Percentiles rank a stretch among this genome's conserved stretches.
Evolutionary conservation across 2,329 filamentous ascomycete species (phyloP).

Genomic region (Penicillium capsulatum): DNA sequence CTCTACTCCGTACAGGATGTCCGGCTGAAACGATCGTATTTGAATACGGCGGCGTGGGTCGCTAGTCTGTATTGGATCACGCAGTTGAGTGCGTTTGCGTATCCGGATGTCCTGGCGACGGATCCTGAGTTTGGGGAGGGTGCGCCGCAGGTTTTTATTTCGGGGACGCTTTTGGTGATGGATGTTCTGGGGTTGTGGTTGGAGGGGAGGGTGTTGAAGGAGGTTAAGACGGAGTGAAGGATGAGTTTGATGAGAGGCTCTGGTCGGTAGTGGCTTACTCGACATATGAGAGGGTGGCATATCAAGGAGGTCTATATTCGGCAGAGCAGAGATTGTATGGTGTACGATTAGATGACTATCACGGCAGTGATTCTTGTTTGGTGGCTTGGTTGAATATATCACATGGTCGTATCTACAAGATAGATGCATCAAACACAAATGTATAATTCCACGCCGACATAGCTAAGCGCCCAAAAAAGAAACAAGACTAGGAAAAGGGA

Average conservation of each 20-base stretch:
- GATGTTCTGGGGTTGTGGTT: constrained; percentile 3
- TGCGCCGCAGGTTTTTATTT: constrained; percentile 33
- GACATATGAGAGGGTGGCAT: too few relatives aligned
- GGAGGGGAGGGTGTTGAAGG: not conserved
- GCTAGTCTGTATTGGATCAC: constrained; percentile 46
- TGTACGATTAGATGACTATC: too few relatives aligned
- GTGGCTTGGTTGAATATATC: too few relatives aligned
- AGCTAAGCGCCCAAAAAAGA: constrained; percentile 5
- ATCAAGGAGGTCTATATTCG: too few relatives aligned
- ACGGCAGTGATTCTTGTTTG: too few relatives aligned
- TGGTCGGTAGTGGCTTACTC: too few relatives aligned
- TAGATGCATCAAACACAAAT: constrained; percentile 3
- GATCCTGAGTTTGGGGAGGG: constrained; percentile 47
- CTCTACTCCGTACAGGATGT: constrained; percentile 14
- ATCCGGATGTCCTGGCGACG: constrained; percentile 43
- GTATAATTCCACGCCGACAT: constrained; percentile 8
- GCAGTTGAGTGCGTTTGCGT: constrained; percentile 43
- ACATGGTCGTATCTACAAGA: not conserved
- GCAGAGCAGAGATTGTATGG: too few relatives aligned
- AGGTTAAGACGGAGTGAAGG: not conserved
- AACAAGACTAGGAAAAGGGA: constrained; percentile 1
- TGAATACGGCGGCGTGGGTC: constrained; percentile 35
- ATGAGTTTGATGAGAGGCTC: not conserved
- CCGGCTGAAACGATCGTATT: constrained; percentile 3
- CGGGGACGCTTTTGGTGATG: constrained; percentile 6